Base-by-base conservation (phyloP, 345 rosid genomes). In the Hibiscus syriacus region DNA sequence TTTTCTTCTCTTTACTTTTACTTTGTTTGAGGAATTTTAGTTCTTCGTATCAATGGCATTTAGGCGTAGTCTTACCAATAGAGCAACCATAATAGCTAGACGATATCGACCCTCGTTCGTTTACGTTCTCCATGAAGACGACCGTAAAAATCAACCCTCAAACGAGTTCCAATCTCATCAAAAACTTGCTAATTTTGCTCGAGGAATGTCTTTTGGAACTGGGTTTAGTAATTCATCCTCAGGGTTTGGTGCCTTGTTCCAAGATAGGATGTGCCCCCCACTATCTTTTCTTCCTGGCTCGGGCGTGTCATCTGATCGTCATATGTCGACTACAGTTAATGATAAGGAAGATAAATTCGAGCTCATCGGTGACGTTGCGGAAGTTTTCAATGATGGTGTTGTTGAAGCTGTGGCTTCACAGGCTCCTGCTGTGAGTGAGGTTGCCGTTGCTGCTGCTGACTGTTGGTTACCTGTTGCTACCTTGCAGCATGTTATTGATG, bases 401-500 rank as follows among this genome's bases (percentile, higher is more conserved):
- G 67, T 77, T 41, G 84, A 85, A 53, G 85, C 79, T 55, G 80
- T 70, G 49, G 79, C 83, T 46, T 64, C 86, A 46, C 88, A 83
- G 72, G 81, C 77, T 29, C 81, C 81, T 54, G 80, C 84, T 6
- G 82, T 76, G 25, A 88, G 75, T 74, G 95, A 90, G 76, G 97
- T 90, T 70, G 79, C 92, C 12, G 8, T 80, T 69, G 95, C 95
- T 20, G 89, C 92, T 76, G 81, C 79, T 3, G 97, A 86, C 74
- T 83, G 85, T 49, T 86, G 77, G 79, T 76, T 76, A 7, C 92
- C 92, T 23, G 80, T 90, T 2, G 81, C 80, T 11, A 79, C 74
- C 20, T 83, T 90, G 83, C 97, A 90, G 82, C 76, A 90, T 71
- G 48, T 83, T 29, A 84, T 90, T 57, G 89, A 85, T 74, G 77